Percentiles rank a stretch among this genome's conserved stretches.
Conservation (phyloP, 1,284 basidiomycete species). For the Pulveroboletus sp. region DNA sequence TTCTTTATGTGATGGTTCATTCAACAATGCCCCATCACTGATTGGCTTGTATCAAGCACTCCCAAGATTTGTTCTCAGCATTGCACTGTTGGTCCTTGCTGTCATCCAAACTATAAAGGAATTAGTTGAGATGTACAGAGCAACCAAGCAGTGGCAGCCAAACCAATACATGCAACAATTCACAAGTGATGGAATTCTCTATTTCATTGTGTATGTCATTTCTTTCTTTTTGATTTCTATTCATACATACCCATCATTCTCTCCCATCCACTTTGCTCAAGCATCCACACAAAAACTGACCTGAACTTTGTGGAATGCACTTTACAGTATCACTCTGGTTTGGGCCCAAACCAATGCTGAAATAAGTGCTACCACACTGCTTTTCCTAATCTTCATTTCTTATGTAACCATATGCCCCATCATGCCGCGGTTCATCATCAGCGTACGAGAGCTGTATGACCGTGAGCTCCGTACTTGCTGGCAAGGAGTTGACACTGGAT, state of each 20-base stretch:
- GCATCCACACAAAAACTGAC: no score
- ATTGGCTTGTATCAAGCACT: not conserved
- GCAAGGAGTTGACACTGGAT: slow-evolving; percentile 3
- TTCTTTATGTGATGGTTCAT: not conserved
- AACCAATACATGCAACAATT: not conserved
- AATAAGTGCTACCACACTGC: not conserved
- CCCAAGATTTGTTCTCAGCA: not conserved
- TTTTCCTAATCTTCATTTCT: not conserved
- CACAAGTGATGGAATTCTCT: not conserved
- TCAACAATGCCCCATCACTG: not conserved
- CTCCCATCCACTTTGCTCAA: no score
- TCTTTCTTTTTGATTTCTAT: no score
- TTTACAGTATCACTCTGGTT: not conserved
- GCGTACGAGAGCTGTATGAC: not conserved
- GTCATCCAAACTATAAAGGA: not conserved
- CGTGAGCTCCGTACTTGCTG: not conserved
- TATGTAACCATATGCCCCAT: not conserved
- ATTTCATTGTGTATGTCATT: not conserved
- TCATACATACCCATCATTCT: no score
- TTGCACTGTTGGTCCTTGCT: not conserved
- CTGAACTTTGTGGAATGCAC: not conserved
- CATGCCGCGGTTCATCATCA: not conserved
- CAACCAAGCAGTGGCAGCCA: not conserved
- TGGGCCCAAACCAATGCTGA: no score
- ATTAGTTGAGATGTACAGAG: not conserved